Base-by-base conservation (phyloP, 1,284 basidiomycete genomes). In the Vanrija pseudolonga region DNA sequence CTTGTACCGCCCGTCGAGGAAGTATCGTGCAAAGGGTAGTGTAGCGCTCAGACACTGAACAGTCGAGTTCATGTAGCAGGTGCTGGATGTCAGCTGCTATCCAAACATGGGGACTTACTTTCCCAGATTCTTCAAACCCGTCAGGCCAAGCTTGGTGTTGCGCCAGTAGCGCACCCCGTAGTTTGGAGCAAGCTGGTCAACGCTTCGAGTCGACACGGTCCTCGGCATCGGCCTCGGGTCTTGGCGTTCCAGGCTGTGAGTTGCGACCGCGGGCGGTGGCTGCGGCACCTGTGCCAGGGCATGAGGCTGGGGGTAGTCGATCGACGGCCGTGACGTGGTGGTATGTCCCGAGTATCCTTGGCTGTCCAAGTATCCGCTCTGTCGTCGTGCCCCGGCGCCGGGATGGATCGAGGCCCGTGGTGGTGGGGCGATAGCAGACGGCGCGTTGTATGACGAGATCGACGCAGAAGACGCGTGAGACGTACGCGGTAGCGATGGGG, bases 61-160 rank as follows among this genome's bases (percentile, higher is more conserved):
- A 4, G 93, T 94, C 26, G 94, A 90, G 74, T 98, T 98, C 93
- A 98, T 98, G 74, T 98, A 98, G 76, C 95, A 98, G 1, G 96
- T 98, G 74, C 71, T 75, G 56, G 14, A 28, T 19, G 47, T 42
- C 36, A 44, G 43, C 28, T 22, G 11, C 17, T 12, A 18, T 39
- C 40, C 9, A 15, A 15, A 20, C 20, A 19, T 17, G 4, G 17
- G n/a, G 1, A 71, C 73, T 67, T 55, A 74, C 73, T 98, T 98
- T 32, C 95, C 96, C 57, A 98, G 74, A 74, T 98, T 98, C 82
- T 92, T 93, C 72, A 98, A 74, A 3, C 95, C 95, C 0, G 88
- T 87, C 37, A 87, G 83, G 17, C 89, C 90, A 55, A 94, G 83
- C 61, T 86, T 82, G 41, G 83, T 79, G 70, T 90, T 88, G 17